Evolutionary conservation across 257 asterid species (phyloP), one percentile per base, ranked within the genome.

Genomic region (Nicotiana attenuata): DNA sequence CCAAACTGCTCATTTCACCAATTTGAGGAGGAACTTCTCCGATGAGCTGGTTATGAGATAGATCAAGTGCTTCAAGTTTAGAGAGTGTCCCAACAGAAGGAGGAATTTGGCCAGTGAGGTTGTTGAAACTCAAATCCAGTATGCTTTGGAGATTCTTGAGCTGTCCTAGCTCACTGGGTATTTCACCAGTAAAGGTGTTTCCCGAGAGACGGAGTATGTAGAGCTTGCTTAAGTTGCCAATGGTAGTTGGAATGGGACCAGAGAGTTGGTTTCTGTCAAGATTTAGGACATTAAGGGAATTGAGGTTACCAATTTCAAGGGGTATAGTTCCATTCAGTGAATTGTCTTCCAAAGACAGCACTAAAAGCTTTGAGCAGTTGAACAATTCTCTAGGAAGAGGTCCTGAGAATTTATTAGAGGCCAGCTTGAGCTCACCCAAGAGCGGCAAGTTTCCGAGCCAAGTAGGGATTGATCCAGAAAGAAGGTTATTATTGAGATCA

Each of bases 361-460:
- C 84, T 10, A 95, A 85, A 65, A 95, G 90, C 29, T 86, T 93
- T 0, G 97, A 90, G 81, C 94, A 93, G 33, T 93, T 92, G 87
- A 93, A 93, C 50, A 93, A 7, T 24, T 92, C 91, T 73, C 0
- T 87, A 76, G 96, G 97, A 78, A 95, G 88, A 15, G 90, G 24
- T 6, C 94, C 97, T 0, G 92, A 90, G 41, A 95, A 82, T 35
- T 78, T 90, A 84, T 95, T 95, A 24, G 65, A 85, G 19, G 94
- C 89, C 65, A 93, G 97, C 84, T 95, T 93, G 26, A 95, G 89
- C 87, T 93, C 99, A 19, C 98, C 99, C 65, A 95, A 67, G 14
- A 87, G 87, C 19, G 97, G 96, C 73, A 93, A 89, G 65, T 89
- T 86, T 22, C 97, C 98, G 5, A 95, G 90, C 98, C 99, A 95